Conservation (phyloP, 176 grass and related monocot genomes). For the Areca catechu region DNA sequence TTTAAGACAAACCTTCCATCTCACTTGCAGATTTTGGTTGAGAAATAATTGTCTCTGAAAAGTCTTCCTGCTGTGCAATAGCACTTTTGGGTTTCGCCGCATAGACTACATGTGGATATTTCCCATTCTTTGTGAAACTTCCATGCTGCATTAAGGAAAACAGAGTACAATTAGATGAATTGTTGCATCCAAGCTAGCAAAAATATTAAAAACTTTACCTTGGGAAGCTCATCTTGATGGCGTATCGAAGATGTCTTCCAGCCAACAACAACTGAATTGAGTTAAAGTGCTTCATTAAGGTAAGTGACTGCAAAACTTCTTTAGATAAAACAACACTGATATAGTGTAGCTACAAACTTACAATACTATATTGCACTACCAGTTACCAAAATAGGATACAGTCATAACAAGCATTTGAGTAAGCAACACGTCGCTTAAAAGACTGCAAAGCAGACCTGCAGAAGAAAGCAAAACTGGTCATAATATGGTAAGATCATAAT, state of each 20-base stretch:
- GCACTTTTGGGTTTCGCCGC: constrained; percentile 39
- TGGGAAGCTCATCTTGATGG: constrained; percentile 63
- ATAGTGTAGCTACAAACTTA: too few relatives aligned
- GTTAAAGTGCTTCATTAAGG: constrained; percentile 34
- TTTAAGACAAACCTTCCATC: constrained; percentile 68
- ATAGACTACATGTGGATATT: constrained; percentile 77
- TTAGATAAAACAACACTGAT: constrained; percentile 3
- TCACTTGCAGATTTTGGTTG: constrained; percentile 48
- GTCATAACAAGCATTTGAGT: constrained; percentile 77
- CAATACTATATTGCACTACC: too few relatives aligned
- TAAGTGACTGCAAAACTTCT: constrained; percentile 17
- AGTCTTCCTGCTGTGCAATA: constrained; percentile 26
- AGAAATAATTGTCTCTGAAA: constrained; percentile 46
- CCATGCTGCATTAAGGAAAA: constrained; percentile 38
- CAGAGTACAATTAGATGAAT: not conserved
- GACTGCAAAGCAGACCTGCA: constrained; percentile 79
- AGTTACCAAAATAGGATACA: constrained; percentile 65
- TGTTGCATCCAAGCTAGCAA: not conserved
- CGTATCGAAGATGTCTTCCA: constrained; percentile 86
- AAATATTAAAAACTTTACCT: constrained; percentile 36
- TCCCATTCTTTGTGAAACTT: constrained; percentile 43
- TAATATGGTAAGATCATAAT: not conserved
- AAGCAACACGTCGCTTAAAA: constrained; percentile 69
- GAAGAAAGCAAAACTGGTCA: constrained; percentile 7
- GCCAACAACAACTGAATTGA: constrained; percentile 72